Conservation (phyloP, 768 basidiomycete genomes). For the Collybia sordida region DNA sequence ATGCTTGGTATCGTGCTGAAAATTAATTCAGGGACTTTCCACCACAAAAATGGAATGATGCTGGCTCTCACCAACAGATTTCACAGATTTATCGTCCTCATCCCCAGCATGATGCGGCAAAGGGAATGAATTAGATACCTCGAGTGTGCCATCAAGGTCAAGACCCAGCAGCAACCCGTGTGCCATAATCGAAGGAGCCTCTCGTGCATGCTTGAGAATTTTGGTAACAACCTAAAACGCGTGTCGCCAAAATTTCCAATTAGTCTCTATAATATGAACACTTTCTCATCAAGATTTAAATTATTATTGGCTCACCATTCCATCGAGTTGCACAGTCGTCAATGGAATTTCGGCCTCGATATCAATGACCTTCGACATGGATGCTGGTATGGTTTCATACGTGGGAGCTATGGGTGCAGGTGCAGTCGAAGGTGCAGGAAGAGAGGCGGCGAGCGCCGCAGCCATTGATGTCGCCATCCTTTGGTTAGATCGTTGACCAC, state of each 20-base stretch:
- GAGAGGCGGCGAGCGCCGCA: constrained; percentile 83
- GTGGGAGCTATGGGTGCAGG: constrained; percentile 63
- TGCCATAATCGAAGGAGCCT: constrained; percentile 68
- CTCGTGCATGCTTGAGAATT: constrained; percentile 90
- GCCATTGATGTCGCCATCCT: constrained; percentile 84
- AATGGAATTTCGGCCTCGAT: constrained; percentile 89
- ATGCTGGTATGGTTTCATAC: constrained; percentile 87
- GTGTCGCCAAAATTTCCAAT: neutral
- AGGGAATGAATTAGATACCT: constrained; percentile 90
- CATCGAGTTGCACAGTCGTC: constrained; percentile 80
- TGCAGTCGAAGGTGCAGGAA: constrained; percentile 64
- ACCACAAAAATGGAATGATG: constrained; percentile 3
- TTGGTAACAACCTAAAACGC: constrained; percentile 79
- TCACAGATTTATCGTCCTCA: constrained; percentile 81
- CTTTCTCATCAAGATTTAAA: neutral
- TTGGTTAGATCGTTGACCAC: constrained; percentile 11
- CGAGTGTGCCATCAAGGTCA: constrained; percentile 87
- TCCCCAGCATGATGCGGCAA: constrained; percentile 71
- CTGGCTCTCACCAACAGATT: constrained; percentile 60
- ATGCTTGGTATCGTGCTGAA: constrained; percentile 75
- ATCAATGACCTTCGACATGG: constrained; percentile 92
- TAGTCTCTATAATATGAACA: neutral
- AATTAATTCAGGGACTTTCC: constrained; percentile 9
- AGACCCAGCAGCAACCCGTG: constrained; percentile 88
- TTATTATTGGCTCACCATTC: constrained; percentile 60